Evolutionary conservation across 176 grass and related monocot species (phyloP), one percentile per base, ranked within the genome.

Genomic region (Thalia dealbata): DNA sequence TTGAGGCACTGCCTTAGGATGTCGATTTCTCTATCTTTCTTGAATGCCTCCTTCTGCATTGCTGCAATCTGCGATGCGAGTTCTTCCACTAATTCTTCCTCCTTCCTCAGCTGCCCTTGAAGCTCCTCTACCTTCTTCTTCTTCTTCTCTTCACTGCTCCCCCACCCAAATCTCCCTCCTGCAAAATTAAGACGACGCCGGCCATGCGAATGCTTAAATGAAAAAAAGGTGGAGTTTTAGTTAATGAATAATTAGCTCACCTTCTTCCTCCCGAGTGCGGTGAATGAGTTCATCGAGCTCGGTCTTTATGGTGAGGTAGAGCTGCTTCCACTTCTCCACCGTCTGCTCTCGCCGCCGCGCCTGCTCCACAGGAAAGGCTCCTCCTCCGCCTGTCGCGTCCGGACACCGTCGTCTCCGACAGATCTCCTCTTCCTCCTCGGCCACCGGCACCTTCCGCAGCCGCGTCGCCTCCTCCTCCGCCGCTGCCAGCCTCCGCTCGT

Each of bases 291-390:
- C 65, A 22, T 68, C 65, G 11, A 68, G 65, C 65, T 68, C 65
- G 19, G 65, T 24, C 38, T 68, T 68, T 68, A 68, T 68, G 14
- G 79, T 64, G 52, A 86, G 79, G 28, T 86, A 86, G n/a, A 86
- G 75, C 51, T 86, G 74, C 50, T 86, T 68, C 65, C 65, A 68
- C 35, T n/a, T 43, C 35, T 21, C 65, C 35, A 43, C 38, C 38
- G 65, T 30, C 21, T 23, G 35, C 19, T 68, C 65, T 30, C 65
- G 65, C 21, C 65, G 65, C 21, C 38, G 32, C 35, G 19, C 19
- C n/a, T 68, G 65, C 65, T 68, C 35, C 19, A 27, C 59, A 1
- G 81, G 15, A 59, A 52, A 75, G 32, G 1, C 32, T 38, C 4
- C 32, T 38, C 32, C 32, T 38, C 32, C 32, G 32, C 32, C 32